Evolutionary conservation across 1,284 basidiomycete genomes (phyloP).

Genomic region (Malassezia equina): DNA sequence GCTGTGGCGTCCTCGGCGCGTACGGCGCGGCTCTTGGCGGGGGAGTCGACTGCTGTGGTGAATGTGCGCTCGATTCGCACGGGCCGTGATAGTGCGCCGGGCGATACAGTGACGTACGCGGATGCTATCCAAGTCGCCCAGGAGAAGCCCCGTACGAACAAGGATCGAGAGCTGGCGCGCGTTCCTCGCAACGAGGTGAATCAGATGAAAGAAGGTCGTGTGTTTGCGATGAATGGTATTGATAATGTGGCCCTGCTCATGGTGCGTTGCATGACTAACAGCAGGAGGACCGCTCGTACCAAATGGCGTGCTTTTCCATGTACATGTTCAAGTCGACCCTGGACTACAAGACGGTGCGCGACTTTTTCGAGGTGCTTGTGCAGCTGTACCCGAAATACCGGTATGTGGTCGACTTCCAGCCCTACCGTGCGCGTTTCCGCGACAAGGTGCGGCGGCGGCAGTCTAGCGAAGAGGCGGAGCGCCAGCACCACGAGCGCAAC

Average conservation of each 20-base stretch:
- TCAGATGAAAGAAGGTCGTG: slow-evolving; percentile 11
- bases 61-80: slow-evolving; percentile 4
- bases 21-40: slow-evolving; percentile 1
- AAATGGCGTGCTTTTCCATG: slow-evolving; percentile 44
- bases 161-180: slow-evolving; percentile 1
- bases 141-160: slow-evolving; percentile 12
- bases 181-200: slow-evolving; percentile 13
- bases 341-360: slow-evolving; percentile 37
- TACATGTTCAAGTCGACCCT: slow-evolving; percentile 44
- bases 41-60: not conserved
- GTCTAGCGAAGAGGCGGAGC: slow-evolving; percentile 4
- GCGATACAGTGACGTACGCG: not conserved
- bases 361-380: slow-evolving; percentile 41
- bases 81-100: not conserved
- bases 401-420: slow-evolving; percentile 41
- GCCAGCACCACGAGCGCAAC: not conserved
- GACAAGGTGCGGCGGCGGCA: slow-evolving; percentile 19
- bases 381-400: slow-evolving; percentile 44
- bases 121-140: slow-evolving; percentile 1
- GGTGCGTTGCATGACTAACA: not conserved
- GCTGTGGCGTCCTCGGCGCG: not conserved
- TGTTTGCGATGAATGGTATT: slow-evolving; percentile 31
- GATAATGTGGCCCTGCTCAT: slow-evolving; percentile 44
- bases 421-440: slow-evolving; percentile 25
- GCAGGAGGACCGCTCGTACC: slow-evolving; percentile 39